A percentile compares a stretch with the other conserved stretches of the same genome.
phyloP scores from a whole-genome alignment of 2,329 filamentous ascomycete species.

The Calonectria ilicicola region DNA sequence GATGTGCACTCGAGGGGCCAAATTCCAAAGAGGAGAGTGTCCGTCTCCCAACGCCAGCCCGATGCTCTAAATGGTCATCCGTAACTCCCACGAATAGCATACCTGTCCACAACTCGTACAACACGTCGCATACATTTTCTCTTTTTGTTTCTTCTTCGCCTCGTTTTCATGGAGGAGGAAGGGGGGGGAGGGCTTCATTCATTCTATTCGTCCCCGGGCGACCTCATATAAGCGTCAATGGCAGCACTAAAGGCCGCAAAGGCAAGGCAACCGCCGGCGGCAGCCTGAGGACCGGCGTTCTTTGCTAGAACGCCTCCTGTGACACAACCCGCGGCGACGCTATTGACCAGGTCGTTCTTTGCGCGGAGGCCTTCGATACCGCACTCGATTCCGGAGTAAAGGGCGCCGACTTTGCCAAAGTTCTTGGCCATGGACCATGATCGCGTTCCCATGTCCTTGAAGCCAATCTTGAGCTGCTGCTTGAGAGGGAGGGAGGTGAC shows the following conservation, averaged over 20 bases:
- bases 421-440: constrained; percentile 90
- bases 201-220: constrained; percentile 72
- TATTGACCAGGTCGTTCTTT: constrained; percentile 94
- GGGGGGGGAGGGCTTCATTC: neutral
- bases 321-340: constrained; percentile 87
- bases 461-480: constrained; percentile 85
- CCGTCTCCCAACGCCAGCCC: constrained; percentile 48
- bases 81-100: constrained; percentile 41
- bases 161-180: neutral
- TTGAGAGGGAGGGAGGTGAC: constrained; percentile 78
- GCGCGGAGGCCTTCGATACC: constrained; percentile 92
- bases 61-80: constrained; percentile 46
- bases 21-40: constrained; percentile 44
- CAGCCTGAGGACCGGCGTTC: constrained; percentile 89
- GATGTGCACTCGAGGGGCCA: constrained; percentile 15
- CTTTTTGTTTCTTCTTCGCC: neutral
- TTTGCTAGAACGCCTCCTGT: constrained; percentile 91
- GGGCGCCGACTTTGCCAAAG: constrained; percentile 91
- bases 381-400: constrained; percentile 95
- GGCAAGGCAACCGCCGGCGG: constrained; percentile 86
- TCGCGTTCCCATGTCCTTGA: constrained; percentile 93
- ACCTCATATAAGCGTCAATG: constrained; percentile 92
- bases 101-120: constrained; percentile 33
- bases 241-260: constrained; percentile 94
- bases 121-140: constrained; percentile 6